A percentile compares a stretch with the other conserved stretches of the same genome.
phyloP scores from a whole-genome alignment of 2,329 filamentous ascomycete species.

The Diaporthe humulicola region DNA sequence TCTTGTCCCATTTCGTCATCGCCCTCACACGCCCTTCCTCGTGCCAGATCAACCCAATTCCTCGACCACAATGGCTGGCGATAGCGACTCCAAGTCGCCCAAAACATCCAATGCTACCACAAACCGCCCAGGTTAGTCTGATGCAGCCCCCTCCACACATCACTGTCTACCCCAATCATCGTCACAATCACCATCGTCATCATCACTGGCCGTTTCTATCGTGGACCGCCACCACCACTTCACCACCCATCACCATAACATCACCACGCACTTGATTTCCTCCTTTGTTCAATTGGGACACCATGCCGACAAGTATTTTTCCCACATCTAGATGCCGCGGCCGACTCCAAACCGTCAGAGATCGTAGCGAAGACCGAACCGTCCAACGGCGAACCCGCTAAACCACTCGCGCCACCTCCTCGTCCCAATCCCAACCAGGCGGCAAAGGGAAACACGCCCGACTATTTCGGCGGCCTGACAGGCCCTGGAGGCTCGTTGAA shows the following conservation, averaged over 20 bases:
- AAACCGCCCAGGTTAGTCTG: conserved; percentile 39
- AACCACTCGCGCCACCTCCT: conserved; percentile 79
- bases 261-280: conserved; percentile 36
- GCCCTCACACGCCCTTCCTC: conserved; percentile 52
- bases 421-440: conserved; percentile 70
- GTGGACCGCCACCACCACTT: conserved; percentile 10
- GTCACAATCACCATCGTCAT: neutral
- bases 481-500: conserved; percentile 67
- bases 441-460: conserved; percentile 64
- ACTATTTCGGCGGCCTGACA: conserved; percentile 77
- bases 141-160: conserved; percentile 12
- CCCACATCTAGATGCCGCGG: conserved; percentile 55
- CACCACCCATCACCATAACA: conserved; percentile 5
- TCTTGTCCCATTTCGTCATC: conserved; percentile 52
- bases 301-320: conserved; percentile 32
- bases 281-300: conserved; percentile 24
- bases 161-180: conserved; percentile 11
- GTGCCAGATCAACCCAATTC: conserved; percentile 12
- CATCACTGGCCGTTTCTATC: neutral
- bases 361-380: conserved; percentile 62
- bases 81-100: conserved; percentile 62
- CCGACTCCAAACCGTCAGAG: conserved; percentile 61
- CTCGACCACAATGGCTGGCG: conserved; percentile 39
- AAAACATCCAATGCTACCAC: conserved; percentile 54
- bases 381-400: conserved; percentile 70